Base-by-base conservation (phyloP, 108 stramenopile genomes). In the Cylindrotheca fusiformis region DNA sequence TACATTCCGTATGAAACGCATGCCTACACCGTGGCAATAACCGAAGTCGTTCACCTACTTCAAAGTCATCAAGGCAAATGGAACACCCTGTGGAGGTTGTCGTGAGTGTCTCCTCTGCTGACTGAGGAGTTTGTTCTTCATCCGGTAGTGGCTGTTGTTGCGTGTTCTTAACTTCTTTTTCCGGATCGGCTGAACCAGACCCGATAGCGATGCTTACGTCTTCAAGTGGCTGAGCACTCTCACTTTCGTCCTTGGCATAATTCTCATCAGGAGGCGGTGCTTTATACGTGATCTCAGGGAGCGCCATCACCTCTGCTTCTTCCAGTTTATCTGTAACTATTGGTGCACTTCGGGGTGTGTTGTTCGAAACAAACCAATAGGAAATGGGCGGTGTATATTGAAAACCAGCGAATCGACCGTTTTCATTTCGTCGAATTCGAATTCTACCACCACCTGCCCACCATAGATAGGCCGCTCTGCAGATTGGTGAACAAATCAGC, bases 21-120 rank as follows among this genome's bases (percentile, higher is more conserved):
- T 95, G 94, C 12, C 64, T 56, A 65, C 96, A 97, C 6, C 73
- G 71, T 2, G 91, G 92, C 44, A 97, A 60, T 19, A 94, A 58
- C 6, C 90, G 79, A 14, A 97, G 24, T 55, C 36, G 57, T 65
- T 97, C 94, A 12, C 84, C 88, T 19, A 61, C 70, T 53, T 79
- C 81, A 63, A 91, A 95, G 28, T 97, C 96, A 12, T 90, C 91
- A 41, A 97, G 79, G 62, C 96, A 97, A 45, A 97, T 93, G 29
- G 93, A 88, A 63, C 96, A 97, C n/a, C 61, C 47, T 12, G 74
- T 77, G 25, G 63, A 74, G 8, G 44, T 68, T 32, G 75, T 72
- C 19, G 52, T 45, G 3, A 41, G 36, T 41, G 6, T 14, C 14
- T 41, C 36, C 10, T 14, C 36, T n/a, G n/a, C 57, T 18, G 10